Conservation (phyloP, 495 filamentous ascomycete genomes). For the Podospora comata region DNA sequence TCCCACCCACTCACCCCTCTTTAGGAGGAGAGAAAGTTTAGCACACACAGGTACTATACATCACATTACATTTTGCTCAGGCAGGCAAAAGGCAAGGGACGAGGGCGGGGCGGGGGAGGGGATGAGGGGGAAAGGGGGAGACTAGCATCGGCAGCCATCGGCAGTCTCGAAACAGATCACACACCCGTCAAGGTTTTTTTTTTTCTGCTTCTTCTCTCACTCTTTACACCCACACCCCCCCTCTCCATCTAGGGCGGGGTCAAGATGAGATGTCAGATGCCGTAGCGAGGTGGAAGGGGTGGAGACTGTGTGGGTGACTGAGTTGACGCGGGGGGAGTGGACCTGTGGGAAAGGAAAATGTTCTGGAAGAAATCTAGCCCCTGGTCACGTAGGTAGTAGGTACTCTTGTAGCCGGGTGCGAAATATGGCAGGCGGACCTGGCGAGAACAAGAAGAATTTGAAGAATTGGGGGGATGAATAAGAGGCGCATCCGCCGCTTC, state of each 20-base stretch:
- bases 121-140: too few relatives aligned
- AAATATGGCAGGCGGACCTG: too few relatives aligned
- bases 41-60: not conserved
- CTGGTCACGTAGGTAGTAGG: too few relatives aligned
- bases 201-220: not conserved
- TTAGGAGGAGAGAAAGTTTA: not conserved
- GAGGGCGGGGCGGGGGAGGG: too few relatives aligned
- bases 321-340: not conserved
- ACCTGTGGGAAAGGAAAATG: too few relatives aligned
- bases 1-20: constrained; percentile 8
- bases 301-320: not conserved
- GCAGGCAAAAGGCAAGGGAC: constrained; percentile 1
- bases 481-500: too few relatives aligned
- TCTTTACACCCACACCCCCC: not conserved
- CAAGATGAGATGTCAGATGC: not conserved
- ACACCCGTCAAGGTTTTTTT: not conserved
- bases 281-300: not conserved
- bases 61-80: not conserved
- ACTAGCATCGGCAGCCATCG: not conserved
- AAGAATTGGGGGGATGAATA: too few relatives aligned
- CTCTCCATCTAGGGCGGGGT: not conserved
- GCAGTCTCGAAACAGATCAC: not conserved
- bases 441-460: too few relatives aligned
- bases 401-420: too few relatives aligned
- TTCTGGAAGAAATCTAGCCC: too few relatives aligned